phyloP scores from a whole-genome alignment of 345 rosid species.

The Camelina neglecta region DNA sequence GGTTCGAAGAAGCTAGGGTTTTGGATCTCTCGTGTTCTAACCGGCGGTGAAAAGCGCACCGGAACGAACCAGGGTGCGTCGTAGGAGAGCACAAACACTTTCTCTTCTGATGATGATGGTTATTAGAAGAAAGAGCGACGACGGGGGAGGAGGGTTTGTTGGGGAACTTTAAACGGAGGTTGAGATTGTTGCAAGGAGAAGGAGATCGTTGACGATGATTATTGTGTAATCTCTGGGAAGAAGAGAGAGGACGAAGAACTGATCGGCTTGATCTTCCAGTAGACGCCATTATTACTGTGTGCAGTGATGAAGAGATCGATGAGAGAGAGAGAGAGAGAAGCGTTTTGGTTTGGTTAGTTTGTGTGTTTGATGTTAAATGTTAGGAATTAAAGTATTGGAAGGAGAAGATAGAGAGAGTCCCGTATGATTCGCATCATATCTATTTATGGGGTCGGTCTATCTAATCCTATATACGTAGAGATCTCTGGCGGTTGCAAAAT shows the following conservation, averaged over 20 bases:
- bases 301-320: neutral
- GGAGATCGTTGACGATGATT: conserved; percentile 28
- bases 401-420: conserved; percentile 13
- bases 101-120: conserved; percentile 45
- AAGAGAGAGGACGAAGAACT: conserved; percentile 30
- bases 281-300: conserved; percentile 28
- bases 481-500: conserved; percentile 25
- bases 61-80: conserved; percentile 80
- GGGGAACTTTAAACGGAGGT: conserved; percentile 1
- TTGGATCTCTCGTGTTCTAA: conserved; percentile 19
- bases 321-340: conserved; percentile 5
- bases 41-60: conserved; percentile 72
- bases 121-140: neutral
- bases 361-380: conserved; percentile 1
- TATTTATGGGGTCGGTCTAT: conserved; percentile 20
- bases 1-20: conserved; percentile 5
- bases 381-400: neutral
- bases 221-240: conserved; percentile 29
- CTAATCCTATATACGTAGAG: neutral
- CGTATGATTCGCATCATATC: conserved; percentile 23
- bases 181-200: conserved; percentile 32
- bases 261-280: conserved; percentile 39
- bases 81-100: conserved; percentile 88
- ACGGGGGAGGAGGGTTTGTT: conserved; percentile 14
- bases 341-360: neutral